Conservation (phyloP, 208 protist genomes). For the Acanthamoeba quina region DNA sequence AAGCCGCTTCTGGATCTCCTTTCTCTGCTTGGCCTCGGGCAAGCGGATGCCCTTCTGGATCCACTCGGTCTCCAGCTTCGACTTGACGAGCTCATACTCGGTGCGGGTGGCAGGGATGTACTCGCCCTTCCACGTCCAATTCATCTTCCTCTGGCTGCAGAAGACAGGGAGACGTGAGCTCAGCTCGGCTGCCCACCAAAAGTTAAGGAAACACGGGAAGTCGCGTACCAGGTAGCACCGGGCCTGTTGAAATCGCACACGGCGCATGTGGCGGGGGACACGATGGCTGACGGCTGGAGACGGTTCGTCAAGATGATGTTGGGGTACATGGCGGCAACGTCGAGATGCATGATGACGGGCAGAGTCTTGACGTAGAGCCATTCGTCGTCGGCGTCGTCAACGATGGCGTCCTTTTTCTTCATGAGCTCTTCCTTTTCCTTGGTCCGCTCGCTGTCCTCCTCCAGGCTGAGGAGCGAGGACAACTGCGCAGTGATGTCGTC, state of each 20-base stretch:
- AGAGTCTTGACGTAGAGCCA: constrained; percentile 78
- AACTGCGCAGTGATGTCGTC: constrained; percentile 46
- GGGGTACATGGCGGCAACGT: constrained; percentile 99
- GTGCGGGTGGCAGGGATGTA: constrained; percentile 95
- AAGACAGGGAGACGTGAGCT: constrained; percentile 68
- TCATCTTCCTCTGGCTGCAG: constrained; percentile 97
- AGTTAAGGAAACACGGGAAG: neutral
- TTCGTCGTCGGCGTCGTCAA: constrained; percentile 16
- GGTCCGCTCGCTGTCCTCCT: constrained; percentile 41
- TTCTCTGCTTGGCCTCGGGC: constrained; percentile 89
- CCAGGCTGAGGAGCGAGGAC: constrained; percentile 11
- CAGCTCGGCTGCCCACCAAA: neutral
- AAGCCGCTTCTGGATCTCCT: constrained; percentile 96
- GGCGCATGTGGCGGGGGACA: constrained; percentile 96
- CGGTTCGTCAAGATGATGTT: constrained; percentile 99
- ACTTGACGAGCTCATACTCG: constrained; percentile 97
- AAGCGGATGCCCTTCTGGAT: constrained; percentile 85
- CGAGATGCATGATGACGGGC: constrained; percentile 99
- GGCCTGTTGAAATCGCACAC: constrained; percentile 98
- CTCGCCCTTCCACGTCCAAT: constrained; percentile 99
- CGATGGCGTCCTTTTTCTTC: neutral
- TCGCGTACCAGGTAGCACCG: constrained; percentile 86
- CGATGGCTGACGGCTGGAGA: constrained; percentile 94
- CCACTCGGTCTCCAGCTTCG: constrained; percentile 97
- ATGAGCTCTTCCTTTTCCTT: constrained; percentile 85